Evolutionary conservation across 2,329 filamentous ascomycete genomes (phyloP), one percentile per base, ranked within the genome.

Genomic region (Xylariaceae sp.): DNA sequence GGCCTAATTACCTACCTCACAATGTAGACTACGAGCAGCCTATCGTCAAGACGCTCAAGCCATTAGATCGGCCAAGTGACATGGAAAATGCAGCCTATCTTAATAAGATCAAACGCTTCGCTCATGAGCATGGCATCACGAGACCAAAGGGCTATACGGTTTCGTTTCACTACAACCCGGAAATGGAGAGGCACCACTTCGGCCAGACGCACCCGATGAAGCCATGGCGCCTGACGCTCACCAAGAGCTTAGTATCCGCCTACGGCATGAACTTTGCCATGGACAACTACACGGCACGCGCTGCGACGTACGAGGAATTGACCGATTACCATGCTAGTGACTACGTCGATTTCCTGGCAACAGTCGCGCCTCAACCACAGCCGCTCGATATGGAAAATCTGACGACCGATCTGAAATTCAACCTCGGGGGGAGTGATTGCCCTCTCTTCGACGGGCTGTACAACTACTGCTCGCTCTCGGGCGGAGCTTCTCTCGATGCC

Each of bases 201-300:
- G 92, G 92, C 50, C 84, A 87, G 66, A 89, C 87, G 8, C 92
- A 98, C 69, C 92, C 92, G 14, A 98, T 98, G 92, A 98, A 98
- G 63, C 92, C 92, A 43, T 97, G 92, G 90, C 86, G 92, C 24
- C 70, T 98, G 48, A 96, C 89, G 12, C 74, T 98, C 39, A 94
- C 92, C 40, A 97, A 98, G 63, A 88, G 92, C 55, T 77, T 98
- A 32, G 88, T 98, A 48, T 83, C 94, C 59, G 85, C 88, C 1
- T 97, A 97, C 62, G 92, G 92, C 50, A 87, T 98, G 76, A 88
- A 94, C 54, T 85, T 90, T 56, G 88, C 88, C 47, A 97, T 98
- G 92, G 88, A 97, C 64, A 83, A 90, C 50, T 96, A 94, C 64
- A 76, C 88, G 36, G 78, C 90, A 16, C 79, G 89, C 17, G 76